Percentiles rank a stretch among this genome's conserved stretches.
phyloP scores from a whole-genome alignment of 805 yeast genomes.

The Saccharomycopsis capsularis region DNA sequence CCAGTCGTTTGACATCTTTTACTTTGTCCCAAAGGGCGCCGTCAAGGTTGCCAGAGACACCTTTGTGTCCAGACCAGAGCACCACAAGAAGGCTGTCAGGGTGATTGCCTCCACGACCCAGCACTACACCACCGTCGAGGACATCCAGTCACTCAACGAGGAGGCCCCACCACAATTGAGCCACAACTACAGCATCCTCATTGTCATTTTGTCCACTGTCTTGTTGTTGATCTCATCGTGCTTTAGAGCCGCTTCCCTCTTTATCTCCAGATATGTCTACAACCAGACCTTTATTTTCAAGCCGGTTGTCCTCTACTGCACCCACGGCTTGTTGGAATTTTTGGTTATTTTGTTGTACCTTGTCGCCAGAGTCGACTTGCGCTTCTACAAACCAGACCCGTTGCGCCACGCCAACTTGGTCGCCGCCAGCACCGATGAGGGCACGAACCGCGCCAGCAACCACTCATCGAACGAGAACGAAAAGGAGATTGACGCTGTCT shows the following conservation, averaged over 20 bases:
- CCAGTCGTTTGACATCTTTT: constrained; percentile 49
- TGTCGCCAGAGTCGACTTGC: constrained; percentile 60
- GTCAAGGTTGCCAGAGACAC: constrained; percentile 41
- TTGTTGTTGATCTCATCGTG: constrained; percentile 45
- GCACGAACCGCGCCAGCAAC: neutral
- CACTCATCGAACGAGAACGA: neutral
- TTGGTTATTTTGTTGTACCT: constrained; percentile 51
- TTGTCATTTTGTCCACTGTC: constrained; percentile 39
- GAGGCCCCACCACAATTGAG: constrained; percentile 25
- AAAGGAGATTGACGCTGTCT: constrained; percentile 2
- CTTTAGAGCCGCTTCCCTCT: constrained; percentile 43
- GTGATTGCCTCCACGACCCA: constrained; percentile 53
- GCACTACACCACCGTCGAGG: constrained; percentile 29
- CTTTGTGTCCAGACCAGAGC: constrained; percentile 40
- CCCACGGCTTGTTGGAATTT: constrained; percentile 64
- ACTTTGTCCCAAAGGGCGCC: constrained; percentile 52
- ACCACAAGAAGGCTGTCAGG: constrained; percentile 38
- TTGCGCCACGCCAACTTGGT: neutral
- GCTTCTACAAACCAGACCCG: constrained; percentile 72
- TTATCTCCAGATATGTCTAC: constrained; percentile 27
- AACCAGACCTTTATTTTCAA: constrained; percentile 39
- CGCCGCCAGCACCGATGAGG: neutral
- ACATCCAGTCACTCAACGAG: constrained; percentile 28
- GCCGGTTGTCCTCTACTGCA: constrained; percentile 56
- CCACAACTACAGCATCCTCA: constrained; percentile 45